phyloP scores from a whole-genome alignment of 495 filamentous ascomycete genomes.

The Penicillium lagena region DNA sequence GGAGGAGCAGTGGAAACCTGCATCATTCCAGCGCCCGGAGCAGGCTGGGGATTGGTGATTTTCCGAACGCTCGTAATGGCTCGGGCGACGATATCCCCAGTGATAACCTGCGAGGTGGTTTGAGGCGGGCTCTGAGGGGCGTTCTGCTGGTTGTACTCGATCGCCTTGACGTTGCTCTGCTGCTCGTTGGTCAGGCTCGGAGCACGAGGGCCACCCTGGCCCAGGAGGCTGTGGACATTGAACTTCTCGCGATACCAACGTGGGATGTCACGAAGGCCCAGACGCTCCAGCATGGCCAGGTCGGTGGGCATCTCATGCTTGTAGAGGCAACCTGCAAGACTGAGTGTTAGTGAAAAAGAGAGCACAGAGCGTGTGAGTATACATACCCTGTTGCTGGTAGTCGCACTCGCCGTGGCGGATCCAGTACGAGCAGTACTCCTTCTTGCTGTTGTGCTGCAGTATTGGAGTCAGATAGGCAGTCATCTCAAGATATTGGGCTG shows the following conservation, averaged over 20 bases:
- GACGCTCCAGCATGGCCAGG: slow-evolving; percentile 45
- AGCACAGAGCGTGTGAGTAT: background rate
- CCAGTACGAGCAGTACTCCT: slow-evolving; percentile 84
- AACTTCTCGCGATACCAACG: slow-evolving; percentile 50
- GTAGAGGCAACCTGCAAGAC: slow-evolving; percentile 58
- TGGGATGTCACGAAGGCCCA: slow-evolving; percentile 56
- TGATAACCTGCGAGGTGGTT: background rate
- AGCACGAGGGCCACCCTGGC: slow-evolving; percentile 9
- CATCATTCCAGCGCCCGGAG: too few relatives aligned
- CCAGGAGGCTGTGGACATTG: slow-evolving; percentile 23
- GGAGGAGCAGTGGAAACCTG: too few relatives aligned
- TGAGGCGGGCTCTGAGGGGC: background rate
- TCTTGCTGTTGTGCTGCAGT: slow-evolving; percentile 34
- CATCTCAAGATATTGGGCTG: background rate
- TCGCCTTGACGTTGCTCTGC: slow-evolving; percentile 6
- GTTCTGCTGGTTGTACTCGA: slow-evolving; percentile 7
- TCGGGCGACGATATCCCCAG: background rate
- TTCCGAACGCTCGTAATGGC: background rate
- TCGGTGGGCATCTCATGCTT: slow-evolving; percentile 81
- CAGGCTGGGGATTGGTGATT: too few relatives aligned
- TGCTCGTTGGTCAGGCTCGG: slow-evolving; percentile 8
- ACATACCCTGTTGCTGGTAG: slow-evolving; percentile 65
- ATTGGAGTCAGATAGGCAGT: slow-evolving; percentile 3
- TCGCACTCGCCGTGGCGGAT: slow-evolving; percentile 77
- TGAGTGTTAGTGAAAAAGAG: slow-evolving; percentile 3